Percentiles rank a stretch among this genome's conserved stretches.
Evolutionary conservation across 345 rosid species (phyloP).

Genomic region (Euclidium syriacum): DNA sequence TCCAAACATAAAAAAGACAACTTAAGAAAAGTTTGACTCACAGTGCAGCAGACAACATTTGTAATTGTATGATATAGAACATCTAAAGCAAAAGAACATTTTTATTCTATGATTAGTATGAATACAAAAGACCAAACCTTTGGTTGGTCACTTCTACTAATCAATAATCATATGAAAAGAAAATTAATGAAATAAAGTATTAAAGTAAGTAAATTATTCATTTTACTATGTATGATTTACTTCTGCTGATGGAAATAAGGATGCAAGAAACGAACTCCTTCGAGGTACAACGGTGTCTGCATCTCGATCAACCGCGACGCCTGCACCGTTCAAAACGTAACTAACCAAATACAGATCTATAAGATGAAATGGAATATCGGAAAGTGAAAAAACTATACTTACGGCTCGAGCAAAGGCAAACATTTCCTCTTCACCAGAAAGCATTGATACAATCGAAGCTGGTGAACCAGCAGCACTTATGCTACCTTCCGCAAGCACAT

Average conservation of each 20-base stretch:
- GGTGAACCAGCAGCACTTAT: constrained; percentile 67
- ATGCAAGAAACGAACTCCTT: constrained; percentile 62
- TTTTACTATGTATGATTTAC: neutral
- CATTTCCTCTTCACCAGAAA: constrained; percentile 86
- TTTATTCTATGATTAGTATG: constrained; percentile 4
- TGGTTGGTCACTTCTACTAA: neutral
- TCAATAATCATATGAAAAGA: neutral
- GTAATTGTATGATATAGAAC: no score
- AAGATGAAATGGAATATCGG: neutral
- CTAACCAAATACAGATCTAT: neutral
- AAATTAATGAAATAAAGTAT: neutral
- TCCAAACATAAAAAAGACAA: no score
- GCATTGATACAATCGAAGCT: constrained; percentile 60
- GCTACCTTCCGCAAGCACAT: constrained; percentile 72
- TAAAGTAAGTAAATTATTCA: neutral
- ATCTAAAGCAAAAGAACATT: neutral
- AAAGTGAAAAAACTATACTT: constrained; percentile 33
- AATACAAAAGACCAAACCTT: neutral
- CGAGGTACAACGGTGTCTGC: constrained; percentile 79
- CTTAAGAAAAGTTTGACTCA: no score
- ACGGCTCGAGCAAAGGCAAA: constrained; percentile 94
- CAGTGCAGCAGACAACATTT: neutral
- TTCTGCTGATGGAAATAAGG: constrained; percentile 51
- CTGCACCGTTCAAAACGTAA: constrained; percentile 36
- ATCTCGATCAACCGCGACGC: constrained; percentile 85